Evolutionary conservation across 2,329 filamentous ascomycete species (phyloP), one percentile per base, ranked within the genome.

Genomic region (Diaporthe ampelina): DNA sequence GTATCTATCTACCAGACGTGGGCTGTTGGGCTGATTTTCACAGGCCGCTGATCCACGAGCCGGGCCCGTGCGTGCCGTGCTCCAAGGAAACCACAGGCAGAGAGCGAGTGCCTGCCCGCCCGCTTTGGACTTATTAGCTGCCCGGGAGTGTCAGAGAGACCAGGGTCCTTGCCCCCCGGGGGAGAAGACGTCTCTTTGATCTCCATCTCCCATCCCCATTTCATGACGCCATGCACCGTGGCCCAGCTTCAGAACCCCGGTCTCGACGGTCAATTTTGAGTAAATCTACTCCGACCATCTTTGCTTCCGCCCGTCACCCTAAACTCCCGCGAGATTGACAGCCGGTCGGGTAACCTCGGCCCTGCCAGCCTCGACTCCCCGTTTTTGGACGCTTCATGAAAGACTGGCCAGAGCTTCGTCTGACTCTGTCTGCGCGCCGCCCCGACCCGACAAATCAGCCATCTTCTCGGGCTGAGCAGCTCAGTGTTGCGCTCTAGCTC

Each of bases 221-320:
- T 69, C 71, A 67, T 73, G 71, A 73, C 71, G 71, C 71, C 71
- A 73, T 72, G 35, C 57, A 35, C 57, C 58, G 57, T 63, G 57
- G 57, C 57, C 70, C 58, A 72, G 48, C 57, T 63, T 32, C 70
- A 52, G 59, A 54, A 56, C 40, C 67, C 67, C 35, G 54, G 37
- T 26, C 21, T 21, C 35, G 13, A 54, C 35, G 58, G 45, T 63
- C n/a, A 11, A 29, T 68, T 29, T 29, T 54, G 45, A 40, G n/a
- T 54, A n/a, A 26, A 13, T 54, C 6, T 5, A 54, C 48, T 54
- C 63, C 63, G 45, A 9, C 24, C 21, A 52, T 40, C 48, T 54
- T 29, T 40, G 32, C 29, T 40, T 37, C 45, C 63, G 61, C 29
- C 61, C 61, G 45, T 52, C 61, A 32, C 61, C 61, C 29, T 21